Evolutionary conservation across 2,329 filamentous ascomycete genomes (phyloP).

Genomic region (Xylariomycetidae sp.): DNA sequence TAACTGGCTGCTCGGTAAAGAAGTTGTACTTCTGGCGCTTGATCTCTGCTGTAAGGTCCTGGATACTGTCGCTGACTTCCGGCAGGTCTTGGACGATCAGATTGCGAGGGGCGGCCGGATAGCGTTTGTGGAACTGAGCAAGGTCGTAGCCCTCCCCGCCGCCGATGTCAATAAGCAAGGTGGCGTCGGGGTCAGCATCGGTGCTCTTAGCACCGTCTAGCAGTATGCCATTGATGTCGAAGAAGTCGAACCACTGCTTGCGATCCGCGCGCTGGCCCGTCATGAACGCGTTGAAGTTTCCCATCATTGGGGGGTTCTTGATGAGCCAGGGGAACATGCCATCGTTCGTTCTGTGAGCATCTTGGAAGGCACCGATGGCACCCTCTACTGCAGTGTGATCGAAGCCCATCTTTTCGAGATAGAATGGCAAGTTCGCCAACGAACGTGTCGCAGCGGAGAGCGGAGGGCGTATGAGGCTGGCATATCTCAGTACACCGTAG

Average conservation of each 20-base stretch:
- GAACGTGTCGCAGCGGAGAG: constrained; percentile 8
- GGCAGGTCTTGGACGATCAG: constrained; percentile 18
- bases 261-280: constrained; percentile 11
- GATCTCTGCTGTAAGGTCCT: constrained; percentile 12
- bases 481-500: too few relatives aligned
- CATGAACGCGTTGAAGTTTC: constrained; percentile 15
- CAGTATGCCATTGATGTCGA: constrained; percentile 9
- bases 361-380: constrained; percentile 9
- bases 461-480: too few relatives aligned
- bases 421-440: constrained; percentile 11
- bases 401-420: constrained; percentile 10
- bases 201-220: constrained; percentile 6
- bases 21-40: constrained; percentile 11
- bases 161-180: constrained; percentile 17
- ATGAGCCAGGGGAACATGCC: constrained; percentile 9
- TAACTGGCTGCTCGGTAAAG: constrained; percentile 8
- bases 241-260: constrained; percentile 14
- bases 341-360: constrained; percentile 8
- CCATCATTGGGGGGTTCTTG: constrained; percentile 7
- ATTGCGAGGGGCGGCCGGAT: constrained; percentile 10
- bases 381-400: constrained; percentile 8
- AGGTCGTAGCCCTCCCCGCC: constrained; percentile 18
- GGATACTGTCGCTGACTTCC: constrained; percentile 15
- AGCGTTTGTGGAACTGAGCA: constrained; percentile 11
- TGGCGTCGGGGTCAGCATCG: constrained; percentile 4